These are phyloP conservation scores for Pyrenochaeta sp. DNA, from an alignment of 2,329 filamentous ascomycete species.

Conservation along the genomic window DNA sequence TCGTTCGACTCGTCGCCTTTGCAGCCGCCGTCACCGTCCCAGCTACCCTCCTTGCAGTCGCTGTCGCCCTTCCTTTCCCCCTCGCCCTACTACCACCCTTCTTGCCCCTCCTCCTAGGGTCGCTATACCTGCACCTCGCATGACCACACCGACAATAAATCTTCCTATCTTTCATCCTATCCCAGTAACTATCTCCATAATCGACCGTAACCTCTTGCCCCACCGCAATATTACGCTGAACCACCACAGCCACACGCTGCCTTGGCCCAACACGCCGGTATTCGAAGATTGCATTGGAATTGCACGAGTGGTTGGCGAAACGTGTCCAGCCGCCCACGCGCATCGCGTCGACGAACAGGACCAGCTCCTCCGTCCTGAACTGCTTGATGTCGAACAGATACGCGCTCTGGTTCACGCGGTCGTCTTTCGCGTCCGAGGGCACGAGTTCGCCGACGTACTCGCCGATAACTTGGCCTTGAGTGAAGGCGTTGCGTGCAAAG, in stretches of 20 bases:
- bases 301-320: conserved; percentile 7
- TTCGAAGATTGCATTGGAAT: not conserved
- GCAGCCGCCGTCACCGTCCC: too few species aligned
- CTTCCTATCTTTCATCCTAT: not conserved
- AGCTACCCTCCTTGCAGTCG: too few species aligned
- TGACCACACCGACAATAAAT: conserved; percentile 4
- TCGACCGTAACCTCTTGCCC: conserved; percentile 2
- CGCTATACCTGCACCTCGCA: not conserved
- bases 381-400: too few species aligned
- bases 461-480: not conserved
- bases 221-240: not conserved
- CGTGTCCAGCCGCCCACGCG: conserved; percentile 5
- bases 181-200: conserved; percentile 5
- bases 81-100: too few species aligned
- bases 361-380: too few species aligned
- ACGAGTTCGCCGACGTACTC: conserved; percentile 6
- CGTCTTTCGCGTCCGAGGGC: too few species aligned
- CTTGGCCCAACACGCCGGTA: not conserved
- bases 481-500: not conserved
- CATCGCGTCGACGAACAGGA: not conserved
- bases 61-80: too few species aligned
- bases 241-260: not conserved
- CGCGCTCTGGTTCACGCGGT: too few species aligned
- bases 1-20: too few species aligned
- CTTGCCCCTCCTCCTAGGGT: not conserved